phyloP scores from a whole-genome alignment of 176 grass and related monocot genomes.

The Oryza coarctata region DNA sequence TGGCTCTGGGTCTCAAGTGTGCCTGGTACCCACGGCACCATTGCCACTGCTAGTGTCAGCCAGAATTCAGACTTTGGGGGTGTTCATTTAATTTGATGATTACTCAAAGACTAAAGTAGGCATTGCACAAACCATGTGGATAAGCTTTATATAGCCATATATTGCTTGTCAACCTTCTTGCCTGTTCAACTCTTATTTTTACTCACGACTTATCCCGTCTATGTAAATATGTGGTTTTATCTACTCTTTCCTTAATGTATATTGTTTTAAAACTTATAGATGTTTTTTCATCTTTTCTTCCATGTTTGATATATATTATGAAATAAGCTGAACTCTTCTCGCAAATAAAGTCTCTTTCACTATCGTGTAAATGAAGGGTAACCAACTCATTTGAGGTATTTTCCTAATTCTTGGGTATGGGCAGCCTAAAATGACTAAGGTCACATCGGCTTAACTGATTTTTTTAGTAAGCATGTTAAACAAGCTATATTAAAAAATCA shows the following conservation, averaged over 20 bases:
- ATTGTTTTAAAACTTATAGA: too few relatives aligned
- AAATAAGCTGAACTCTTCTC: too few relatives aligned
- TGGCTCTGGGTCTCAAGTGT: not conserved
- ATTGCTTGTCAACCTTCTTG: not conserved
- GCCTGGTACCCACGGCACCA: slow-evolving; percentile 16
- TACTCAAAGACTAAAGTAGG: not conserved
- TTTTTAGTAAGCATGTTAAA: too few relatives aligned
- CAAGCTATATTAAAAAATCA: too few relatives aligned
- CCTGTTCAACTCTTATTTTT: not conserved
- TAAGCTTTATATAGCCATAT: slow-evolving; percentile 1
- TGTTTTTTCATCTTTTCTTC: not conserved
- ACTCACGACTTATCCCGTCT: too few relatives aligned
- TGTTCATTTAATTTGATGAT: slow-evolving; percentile 17
- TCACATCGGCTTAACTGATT: too few relatives aligned
- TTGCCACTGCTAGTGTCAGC: not conserved
- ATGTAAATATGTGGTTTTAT: not conserved
- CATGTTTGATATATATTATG: too few relatives aligned
- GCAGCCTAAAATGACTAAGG: not conserved
- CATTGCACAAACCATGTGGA: not conserved
- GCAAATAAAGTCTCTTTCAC: too few relatives aligned
- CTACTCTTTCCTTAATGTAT: too few relatives aligned
- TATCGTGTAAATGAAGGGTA: too few relatives aligned
- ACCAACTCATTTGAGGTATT: not conserved
- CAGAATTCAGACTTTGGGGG: not conserved
- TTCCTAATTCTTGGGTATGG: not conserved